Conservation (phyloP, 2,329 filamentous ascomycete species). For the Aspergillus terreus region DNA sequence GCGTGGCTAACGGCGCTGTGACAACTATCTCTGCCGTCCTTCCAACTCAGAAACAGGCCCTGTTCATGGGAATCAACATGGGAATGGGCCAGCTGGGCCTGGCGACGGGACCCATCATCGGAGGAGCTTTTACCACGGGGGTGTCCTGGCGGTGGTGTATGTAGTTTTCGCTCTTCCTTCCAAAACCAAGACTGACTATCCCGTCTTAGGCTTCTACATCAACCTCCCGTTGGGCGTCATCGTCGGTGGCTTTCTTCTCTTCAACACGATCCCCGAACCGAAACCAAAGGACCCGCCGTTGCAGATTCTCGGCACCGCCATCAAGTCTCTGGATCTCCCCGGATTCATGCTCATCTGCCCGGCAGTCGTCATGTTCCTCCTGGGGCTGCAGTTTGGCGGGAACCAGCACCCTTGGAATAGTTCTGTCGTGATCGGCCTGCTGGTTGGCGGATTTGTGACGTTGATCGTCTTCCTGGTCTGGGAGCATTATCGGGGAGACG, state of each 20-base stretch:
- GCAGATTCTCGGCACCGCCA: constrained; percentile 26
- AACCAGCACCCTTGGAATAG: constrained; percentile 30
- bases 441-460: constrained; percentile 42
- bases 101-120: constrained; percentile 39
- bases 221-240: constrained; percentile 36
- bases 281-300: constrained; percentile 14
- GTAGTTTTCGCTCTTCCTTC: neutral
- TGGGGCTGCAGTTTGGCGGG: constrained; percentile 46
- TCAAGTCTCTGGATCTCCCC: constrained; percentile 28
- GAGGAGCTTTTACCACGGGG: constrained; percentile 39
- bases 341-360: constrained; percentile 39
- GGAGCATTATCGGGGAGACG: constrained; percentile 32
- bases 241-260: constrained; percentile 23
- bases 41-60: constrained; percentile 30
- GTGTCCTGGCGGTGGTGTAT: constrained; percentile 38
- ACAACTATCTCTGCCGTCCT: constrained; percentile 33
- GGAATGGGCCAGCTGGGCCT: constrained; percentile 14
- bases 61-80: constrained; percentile 20
- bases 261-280: constrained; percentile 13
- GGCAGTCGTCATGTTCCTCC: constrained; percentile 36
- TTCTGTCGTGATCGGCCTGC: constrained; percentile 9
- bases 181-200: neutral
- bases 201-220: constrained; percentile 31
- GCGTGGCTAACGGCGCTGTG: constrained; percentile 40
- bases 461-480: constrained; percentile 30